phyloP scores from a whole-genome alignment of 305 asterid genomes.

The Euphrasia arctica region DNA sequence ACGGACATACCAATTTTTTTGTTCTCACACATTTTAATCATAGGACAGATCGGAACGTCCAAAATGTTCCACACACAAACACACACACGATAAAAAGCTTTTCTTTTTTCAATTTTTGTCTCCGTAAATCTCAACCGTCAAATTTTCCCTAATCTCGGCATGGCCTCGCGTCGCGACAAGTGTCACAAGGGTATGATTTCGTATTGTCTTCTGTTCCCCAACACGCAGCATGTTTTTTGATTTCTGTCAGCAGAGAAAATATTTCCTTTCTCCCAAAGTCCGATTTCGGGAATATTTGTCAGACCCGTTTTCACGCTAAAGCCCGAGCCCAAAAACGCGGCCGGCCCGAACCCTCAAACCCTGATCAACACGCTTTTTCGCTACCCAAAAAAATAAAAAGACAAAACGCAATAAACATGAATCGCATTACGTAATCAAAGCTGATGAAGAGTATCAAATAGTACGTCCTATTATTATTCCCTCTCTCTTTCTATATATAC shows the following conservation, averaged over 20 bases:
- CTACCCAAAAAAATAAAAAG: background rate
- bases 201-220: conserved; percentile 18
- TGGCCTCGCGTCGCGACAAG: conserved; percentile 15
- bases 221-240: conserved; percentile 29
- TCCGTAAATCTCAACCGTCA: conserved; percentile 1
- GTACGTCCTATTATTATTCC: conserved; percentile 26
- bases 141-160: conserved; percentile 10
- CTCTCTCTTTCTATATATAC: background rate
- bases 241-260: conserved; percentile 24
- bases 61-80: too few species aligned
- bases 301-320: background rate
- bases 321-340: background rate
- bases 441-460: conserved; percentile 20
- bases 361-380: background rate
- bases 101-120: too few species aligned
- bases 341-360: background rate
- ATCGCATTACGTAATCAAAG: conserved; percentile 7
- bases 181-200: conserved; percentile 22
- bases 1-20: too few species aligned
- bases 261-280: conserved; percentile 29
- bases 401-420: conserved; percentile 10
- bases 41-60: background rate
- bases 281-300: conserved; percentile 24
- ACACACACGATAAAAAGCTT: too few species aligned
- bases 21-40: background rate